Evolutionary conservation across 2,329 filamentous ascomycete species (phyloP).

Genomic region (Neofusicoccum sp.): DNA sequence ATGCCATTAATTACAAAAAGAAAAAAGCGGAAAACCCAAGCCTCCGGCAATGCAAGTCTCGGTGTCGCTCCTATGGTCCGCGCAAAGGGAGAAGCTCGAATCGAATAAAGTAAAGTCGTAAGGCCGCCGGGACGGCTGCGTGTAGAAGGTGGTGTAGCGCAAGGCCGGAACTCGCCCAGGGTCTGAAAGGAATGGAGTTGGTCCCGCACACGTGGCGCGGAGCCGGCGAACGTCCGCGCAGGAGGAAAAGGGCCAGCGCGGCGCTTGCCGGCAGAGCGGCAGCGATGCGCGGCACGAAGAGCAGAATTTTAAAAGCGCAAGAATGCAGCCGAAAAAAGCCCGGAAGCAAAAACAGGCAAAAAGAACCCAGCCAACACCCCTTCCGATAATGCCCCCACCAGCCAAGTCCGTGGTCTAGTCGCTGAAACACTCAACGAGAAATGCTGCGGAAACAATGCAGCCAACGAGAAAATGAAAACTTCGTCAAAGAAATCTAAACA

Average conservation of each 20-base stretch:
- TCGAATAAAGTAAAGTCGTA: constrained; percentile 8
- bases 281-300: constrained; percentile 7
- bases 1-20: constrained; percentile 15
- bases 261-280: constrained; percentile 1
- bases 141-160: constrained; percentile 6
- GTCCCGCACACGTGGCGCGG: constrained; percentile 7
- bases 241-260: constrained; percentile 3
- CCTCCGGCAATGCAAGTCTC: constrained; percentile 9
- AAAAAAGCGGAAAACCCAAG: constrained; percentile 4
- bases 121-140: background rate
- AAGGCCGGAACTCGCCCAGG: background rate
- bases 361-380: constrained; percentile 17
- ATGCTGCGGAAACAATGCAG: constrained; percentile 10
- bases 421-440: constrained; percentile 14
- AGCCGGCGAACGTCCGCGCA: background rate
- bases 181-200: constrained; percentile 3
- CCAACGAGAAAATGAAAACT: constrained; percentile 7
- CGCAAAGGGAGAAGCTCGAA: constrained; percentile 3
- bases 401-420: constrained; percentile 18
- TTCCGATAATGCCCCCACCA: constrained; percentile 10
- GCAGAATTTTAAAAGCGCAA: constrained; percentile 17
- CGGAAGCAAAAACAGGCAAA: constrained; percentile 4
- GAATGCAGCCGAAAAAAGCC: constrained; percentile 17
- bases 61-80: background rate
- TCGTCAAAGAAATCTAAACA: constrained; percentile 18